Evolutionary conservation across 441 rosid species (phyloP), one percentile per base, ranked within the genome.

Genomic region (Lepidium campestre): DNA sequence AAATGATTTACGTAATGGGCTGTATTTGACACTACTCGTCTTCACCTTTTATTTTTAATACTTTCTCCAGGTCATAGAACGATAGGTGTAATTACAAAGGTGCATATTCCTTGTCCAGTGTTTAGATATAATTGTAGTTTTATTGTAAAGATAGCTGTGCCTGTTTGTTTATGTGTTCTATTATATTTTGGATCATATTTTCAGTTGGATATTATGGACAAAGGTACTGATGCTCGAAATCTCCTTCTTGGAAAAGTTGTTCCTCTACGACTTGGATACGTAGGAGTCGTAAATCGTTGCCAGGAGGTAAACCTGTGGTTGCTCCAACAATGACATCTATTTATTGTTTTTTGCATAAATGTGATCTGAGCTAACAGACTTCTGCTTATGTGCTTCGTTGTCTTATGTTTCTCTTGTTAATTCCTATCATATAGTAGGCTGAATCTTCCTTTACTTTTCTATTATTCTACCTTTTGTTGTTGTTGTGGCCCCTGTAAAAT

Each of bases 141-240:
- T 20, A 44, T 60, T 11, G 57, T 14, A 25, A 32, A 45, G 19
- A 42, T 13, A 31, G 25, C 9, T 7, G 12, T 62, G 18, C 48
- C 46, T 34, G 9, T 58, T 20, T 17, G 34, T 18, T 74, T 42
- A 58, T 22, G 34, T 57, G 61, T 37, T 52, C 39, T 23, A 56
- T 44, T n/a, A 22, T 52, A 1, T 19, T 47, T 39, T 42, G 19
- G 8, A 31, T 60, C 57, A 23, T 72, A 61, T 36, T 15, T 68
- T 72, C 73, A 87, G 93, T 77, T 87, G 74, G 93, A 87, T 82
- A 87, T 87, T 53, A 87, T 85, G 90, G 93, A 87, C 75, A 82
- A 80, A 71, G 90, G 90, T 39, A 85, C 88, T 12, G 63, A 83
- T 77, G 93, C 85, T 42, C 67, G 85, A 42, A 82, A 80, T 46